Percentiles rank a stretch among this genome's conserved stretches.
These are phyloP conservation scores for Tricholomella constricta DNA, from an alignment of 768 basidiomycete species.

Conservation along the genomic window DNA sequence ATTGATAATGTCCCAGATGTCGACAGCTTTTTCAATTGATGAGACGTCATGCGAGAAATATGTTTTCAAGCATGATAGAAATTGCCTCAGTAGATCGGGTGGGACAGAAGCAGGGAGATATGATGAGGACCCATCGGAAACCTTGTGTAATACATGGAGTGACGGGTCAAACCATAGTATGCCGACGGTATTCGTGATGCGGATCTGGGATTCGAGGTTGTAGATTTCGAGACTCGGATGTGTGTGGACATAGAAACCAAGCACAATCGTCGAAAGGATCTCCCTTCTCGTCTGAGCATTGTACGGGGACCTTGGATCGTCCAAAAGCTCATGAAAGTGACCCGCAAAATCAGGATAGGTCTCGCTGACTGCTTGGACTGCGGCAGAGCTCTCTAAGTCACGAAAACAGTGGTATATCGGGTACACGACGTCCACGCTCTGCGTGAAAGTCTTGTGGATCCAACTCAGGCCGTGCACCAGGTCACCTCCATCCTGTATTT, in stretches of 20 bases:
- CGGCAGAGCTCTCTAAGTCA: background rate
- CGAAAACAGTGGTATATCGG: no score
- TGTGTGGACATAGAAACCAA: background rate
- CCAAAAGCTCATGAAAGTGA: background rate
- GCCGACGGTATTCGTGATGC: background rate
- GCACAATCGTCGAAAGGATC: background rate
- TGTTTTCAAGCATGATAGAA: background rate
- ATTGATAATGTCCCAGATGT: constrained; percentile 2
- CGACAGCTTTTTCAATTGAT: constrained; percentile 1
- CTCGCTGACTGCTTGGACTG: background rate
- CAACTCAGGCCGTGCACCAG: no score
- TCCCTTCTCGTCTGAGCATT: background rate
- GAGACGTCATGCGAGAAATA: background rate
- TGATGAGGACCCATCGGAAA: background rate
- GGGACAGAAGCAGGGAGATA: background rate
- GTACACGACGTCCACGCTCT: no score
- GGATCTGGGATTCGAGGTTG: background rate
- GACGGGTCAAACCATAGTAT: constrained; percentile 2
- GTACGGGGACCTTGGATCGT: background rate
- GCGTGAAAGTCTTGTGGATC: no score
- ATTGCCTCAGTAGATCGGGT: background rate
- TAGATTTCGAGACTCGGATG: background rate
- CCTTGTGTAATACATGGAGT: background rate
- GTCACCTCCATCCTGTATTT: no score
- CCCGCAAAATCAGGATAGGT: background rate